These are phyloP conservation scores for Allium fistulosum DNA, from an alignment of 106 monocot species.

Conservation along the genomic window DNA sequence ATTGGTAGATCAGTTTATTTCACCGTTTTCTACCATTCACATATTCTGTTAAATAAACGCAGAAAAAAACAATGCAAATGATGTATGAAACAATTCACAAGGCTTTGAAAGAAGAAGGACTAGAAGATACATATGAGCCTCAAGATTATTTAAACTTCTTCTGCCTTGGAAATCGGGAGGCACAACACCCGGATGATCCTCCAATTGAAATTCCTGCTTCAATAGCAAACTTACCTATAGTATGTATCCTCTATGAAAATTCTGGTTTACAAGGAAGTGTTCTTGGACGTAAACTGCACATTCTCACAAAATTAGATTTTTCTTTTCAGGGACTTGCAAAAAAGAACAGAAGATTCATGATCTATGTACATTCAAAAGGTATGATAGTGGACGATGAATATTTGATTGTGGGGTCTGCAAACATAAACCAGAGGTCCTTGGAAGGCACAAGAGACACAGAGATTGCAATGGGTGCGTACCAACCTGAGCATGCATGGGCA, in stretches of 20 bases:
- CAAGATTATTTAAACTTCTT: constrained; percentile 95
- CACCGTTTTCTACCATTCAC: neutral
- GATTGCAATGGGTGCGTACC: constrained; percentile 94
- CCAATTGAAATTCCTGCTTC: constrained; percentile 11
- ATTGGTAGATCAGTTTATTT: neutral
- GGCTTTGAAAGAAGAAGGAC: constrained; percentile 79
- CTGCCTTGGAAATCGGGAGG: constrained; percentile 93
- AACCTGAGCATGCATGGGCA: constrained; percentile 87
- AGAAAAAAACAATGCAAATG: constrained; percentile 99
- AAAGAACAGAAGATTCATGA: constrained; percentile 85
- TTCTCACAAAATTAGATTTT: neutral
- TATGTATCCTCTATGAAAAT: constrained; percentile 15
- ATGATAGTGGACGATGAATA: constrained; percentile 99
- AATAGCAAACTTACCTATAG: constrained; percentile 35
- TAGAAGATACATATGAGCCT: constrained; percentile 60
- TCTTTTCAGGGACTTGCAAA: constrained; percentile 51
- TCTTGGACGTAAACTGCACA: too few relatives aligned
- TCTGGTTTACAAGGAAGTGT: too few relatives aligned
- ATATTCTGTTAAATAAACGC: constrained; percentile 5
- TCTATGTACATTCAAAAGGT: constrained; percentile 97
- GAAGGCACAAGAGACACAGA: constrained; percentile 92
- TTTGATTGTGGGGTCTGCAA: constrained; percentile 92
- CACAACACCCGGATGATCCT: constrained; percentile 16
- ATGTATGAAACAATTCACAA: constrained; percentile 92
- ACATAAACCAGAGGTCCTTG: constrained; percentile 90